Evolutionary conservation across 2,329 filamentous ascomycete species (phyloP), one percentile per base, ranked within the genome.

Genomic region (Fusarium circinatum): DNA sequence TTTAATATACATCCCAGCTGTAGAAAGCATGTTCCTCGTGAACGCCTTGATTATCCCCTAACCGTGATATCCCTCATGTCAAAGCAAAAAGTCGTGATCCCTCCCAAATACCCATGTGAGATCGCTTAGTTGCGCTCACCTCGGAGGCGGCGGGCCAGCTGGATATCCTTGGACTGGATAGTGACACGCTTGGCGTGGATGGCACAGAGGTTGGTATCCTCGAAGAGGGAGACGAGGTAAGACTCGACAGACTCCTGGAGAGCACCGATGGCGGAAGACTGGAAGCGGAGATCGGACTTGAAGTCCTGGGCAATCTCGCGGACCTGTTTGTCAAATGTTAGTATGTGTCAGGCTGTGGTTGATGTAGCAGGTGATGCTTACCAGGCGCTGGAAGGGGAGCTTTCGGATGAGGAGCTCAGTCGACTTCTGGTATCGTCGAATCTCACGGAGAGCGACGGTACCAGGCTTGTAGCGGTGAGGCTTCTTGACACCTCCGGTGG

Each of bases 131-230:
- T 95, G 85, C 94, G 93, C 89, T 96, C 95, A 78, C 96, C 96
- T 81, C 96, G 94, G 82, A 99, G 94, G 82, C 96, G 94, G 79
- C 96, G 93, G 81, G 96, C 95, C 57, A 98, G 91, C 87, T 98
- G 96, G 83, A 98, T 98, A 81, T 98, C 96, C 90, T 98, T 98
- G 77, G 92, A 92, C 86, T 96, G 96, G 86, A 98, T 98, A 82
- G 96, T 98, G 82, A 98, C 96, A 88, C 96, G 95, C 92, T 98
- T 98, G 86, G 96, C 96, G 87, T 98, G 96, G 85, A 98, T 98
- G 82, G 96, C 96, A 87, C 96, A 98, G 60, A 98, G 88, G 89
- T 98, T 98, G 87, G 96, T 98, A 84, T 98, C 96, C 86, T 98
- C 95, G 80, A 98, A 98, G 76, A 98, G 92, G 49, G 95, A 97